Conservation (phyloP, 768 basidiomycete species). For the Hortiboletus flavorubellus region DNA sequence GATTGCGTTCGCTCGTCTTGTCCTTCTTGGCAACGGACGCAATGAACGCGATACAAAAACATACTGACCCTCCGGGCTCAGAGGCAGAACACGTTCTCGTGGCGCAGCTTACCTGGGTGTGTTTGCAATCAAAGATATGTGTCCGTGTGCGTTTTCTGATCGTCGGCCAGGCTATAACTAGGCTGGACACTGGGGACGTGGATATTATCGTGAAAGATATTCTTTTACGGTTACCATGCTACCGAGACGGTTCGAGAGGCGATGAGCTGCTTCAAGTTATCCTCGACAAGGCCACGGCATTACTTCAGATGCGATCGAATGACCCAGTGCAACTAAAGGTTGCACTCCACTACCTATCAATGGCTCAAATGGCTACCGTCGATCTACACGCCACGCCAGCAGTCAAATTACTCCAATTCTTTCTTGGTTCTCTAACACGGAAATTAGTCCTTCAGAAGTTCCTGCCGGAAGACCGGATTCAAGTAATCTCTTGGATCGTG, state of each 20-base stretch:
- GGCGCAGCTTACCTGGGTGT: conserved; percentile 48
- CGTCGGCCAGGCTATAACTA: conserved; percentile 45
- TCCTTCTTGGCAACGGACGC: conserved; percentile 56
- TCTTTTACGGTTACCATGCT: conserved; percentile 48
- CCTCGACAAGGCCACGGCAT: conserved; percentile 34
- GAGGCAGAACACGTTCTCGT: conserved; percentile 48
- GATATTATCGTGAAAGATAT: conserved; percentile 51
- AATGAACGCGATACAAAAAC: conserved; percentile 41
- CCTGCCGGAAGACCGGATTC: conserved; percentile 39
- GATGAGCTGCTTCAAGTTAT: conserved; percentile 40
- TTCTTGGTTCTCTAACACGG: conserved; percentile 39
- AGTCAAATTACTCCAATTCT: conserved; percentile 50
- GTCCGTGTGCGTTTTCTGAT: conserved; percentile 3
- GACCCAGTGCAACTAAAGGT: conserved; percentile 34
- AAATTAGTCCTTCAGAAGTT: conserved; percentile 49
- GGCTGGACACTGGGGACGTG: conserved; percentile 38
- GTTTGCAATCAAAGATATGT: conserved; percentile 11
- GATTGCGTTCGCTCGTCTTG: conserved; percentile 56
- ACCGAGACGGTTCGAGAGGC: conserved; percentile 34
- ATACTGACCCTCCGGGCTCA: conserved; percentile 40
- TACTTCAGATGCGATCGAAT: conserved; percentile 31
- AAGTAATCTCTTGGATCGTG: conserved; percentile 45
- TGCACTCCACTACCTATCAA: conserved; percentile 43
- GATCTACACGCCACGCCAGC: conserved; percentile 42
- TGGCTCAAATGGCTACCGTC: conserved; percentile 43